phyloP scores from a whole-genome alignment of 2,329 filamentous ascomycete genomes.

The Juglanconis oblonga region DNA sequence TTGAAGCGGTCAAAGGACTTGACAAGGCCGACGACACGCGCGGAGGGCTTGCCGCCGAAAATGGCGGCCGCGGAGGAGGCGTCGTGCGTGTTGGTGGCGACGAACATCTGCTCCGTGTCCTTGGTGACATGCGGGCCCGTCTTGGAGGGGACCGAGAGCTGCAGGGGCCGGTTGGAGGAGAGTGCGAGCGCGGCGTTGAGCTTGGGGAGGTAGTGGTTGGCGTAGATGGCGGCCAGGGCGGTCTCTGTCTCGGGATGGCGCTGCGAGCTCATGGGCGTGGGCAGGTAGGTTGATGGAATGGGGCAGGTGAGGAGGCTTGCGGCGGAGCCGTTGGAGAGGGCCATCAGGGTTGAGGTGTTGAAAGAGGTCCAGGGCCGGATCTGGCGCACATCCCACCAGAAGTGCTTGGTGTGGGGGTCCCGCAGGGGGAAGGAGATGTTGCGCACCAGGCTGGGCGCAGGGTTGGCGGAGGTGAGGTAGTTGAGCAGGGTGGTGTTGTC shows the following conservation, averaged over 20 bases:
- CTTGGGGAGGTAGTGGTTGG: slow-evolving; percentile 77
- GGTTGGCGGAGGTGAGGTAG: slow-evolving; percentile 78
- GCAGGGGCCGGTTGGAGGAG: slow-evolving; percentile 65
- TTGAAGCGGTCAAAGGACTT: slow-evolving; percentile 94
- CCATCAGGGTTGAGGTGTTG: slow-evolving; percentile 66
- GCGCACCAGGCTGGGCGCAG: slow-evolving; percentile 77
- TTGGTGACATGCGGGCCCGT: slow-evolving; percentile 33
- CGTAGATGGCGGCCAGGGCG: slow-evolving; percentile 72
- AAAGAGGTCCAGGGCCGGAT: slow-evolving; percentile 81
- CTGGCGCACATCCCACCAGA: slow-evolving; percentile 95
- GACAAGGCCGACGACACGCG: slow-evolving; percentile 64
- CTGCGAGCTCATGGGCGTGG: slow-evolving; percentile 52
- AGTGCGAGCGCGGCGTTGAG: slow-evolving; percentile 80
- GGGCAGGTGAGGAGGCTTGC: slow-evolving; percentile 64
- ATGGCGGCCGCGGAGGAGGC: slow-evolving; percentile 52
- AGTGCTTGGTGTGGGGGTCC: slow-evolving; percentile 72
- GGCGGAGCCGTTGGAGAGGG: slow-evolving; percentile 68
- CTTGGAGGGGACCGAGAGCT: slow-evolving; percentile 44
- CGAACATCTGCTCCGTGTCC: slow-evolving; percentile 47
- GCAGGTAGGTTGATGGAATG: slow-evolving; percentile 60
- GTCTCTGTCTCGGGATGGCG: slow-evolving; percentile 76
- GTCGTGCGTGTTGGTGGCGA: slow-evolving; percentile 60
- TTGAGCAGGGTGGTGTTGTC: slow-evolving; percentile 68
- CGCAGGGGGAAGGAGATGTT: slow-evolving; percentile 68
- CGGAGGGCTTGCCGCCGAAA: slow-evolving; percentile 44